phyloP scores from a whole-genome alignment of 768 basidiomycete species.

The Kwoniella europaea region DNA sequence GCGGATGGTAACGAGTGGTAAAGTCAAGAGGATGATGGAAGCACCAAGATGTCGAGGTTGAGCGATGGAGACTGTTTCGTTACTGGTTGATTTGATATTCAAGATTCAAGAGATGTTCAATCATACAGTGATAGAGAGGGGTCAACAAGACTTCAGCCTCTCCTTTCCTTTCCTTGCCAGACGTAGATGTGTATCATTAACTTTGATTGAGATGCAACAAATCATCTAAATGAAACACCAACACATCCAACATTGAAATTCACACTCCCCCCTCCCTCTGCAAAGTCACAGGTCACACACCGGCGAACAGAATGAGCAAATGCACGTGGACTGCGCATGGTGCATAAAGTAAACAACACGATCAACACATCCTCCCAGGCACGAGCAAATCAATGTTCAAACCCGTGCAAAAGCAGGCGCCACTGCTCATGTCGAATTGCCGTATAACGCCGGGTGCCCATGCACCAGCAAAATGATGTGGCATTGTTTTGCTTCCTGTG shows the following conservation, averaged over 20 bases:
- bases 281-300: background rate
- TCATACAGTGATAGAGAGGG: background rate
- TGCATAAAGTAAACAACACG: constrained; percentile 16
- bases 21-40: background rate
- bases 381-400: background rate
- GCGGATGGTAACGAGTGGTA: background rate
- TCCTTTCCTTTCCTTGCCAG: background rate
- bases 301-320: background rate
- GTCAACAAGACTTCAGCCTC: background rate
- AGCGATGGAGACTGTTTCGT: background rate
- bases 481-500: background rate
- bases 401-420: constrained; percentile 6
- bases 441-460: background rate
- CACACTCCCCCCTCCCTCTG: background rate
- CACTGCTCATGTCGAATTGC: background rate
- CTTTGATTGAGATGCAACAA: background rate
- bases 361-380: constrained; percentile 1
- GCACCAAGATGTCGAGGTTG: background rate
- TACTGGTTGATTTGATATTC: background rate
- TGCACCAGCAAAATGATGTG: background rate
- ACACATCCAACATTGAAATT: constrained; percentile 3
- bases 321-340: constrained; percentile 5
- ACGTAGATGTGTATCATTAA: background rate
- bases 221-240: background rate
- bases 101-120: background rate